A percentile compares a stretch with the other conserved stretches of the same genome.
Conservation (phyloP, 108 stramenopile species). For the Nitzschia sp. region DNA sequence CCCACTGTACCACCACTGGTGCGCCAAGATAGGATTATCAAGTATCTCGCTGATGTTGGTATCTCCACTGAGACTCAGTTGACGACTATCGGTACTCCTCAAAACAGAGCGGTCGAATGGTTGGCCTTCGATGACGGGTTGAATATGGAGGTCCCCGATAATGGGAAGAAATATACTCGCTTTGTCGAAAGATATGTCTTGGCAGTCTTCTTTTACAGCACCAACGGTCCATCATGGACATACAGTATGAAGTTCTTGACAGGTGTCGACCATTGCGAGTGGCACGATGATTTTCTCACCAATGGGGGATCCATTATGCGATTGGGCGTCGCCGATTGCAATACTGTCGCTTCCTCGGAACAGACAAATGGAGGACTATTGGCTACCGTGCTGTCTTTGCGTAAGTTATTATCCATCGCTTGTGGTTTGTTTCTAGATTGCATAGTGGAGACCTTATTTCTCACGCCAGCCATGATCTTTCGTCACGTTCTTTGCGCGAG, state of each 20-base stretch:
- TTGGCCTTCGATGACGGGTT: conserved; percentile 28
- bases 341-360: neutral
- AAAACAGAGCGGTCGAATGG: conserved; percentile 5
- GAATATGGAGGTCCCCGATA: neutral
- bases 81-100: conserved; percentile 6
- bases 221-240: conserved; percentile 25
- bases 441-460: neutral
- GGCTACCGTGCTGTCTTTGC: neutral
- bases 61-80: conserved; percentile 1
- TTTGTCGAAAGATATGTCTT: conserved; percentile 32
- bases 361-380: neutral
- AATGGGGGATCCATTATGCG: neutral
- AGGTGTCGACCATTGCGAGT: conserved; percentile 20
- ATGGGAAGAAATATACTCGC: neutral
- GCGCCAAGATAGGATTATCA: conserved; percentile 1
- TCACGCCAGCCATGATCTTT: neutral
- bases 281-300: conserved; percentile 2
- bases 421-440: neutral
- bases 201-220: conserved; percentile 34
- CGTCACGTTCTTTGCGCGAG: neutral
- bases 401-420: neutral
- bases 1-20: neutral
- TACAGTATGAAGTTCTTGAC: conserved; percentile 17
- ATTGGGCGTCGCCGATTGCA: neutral
- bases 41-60: neutral